phyloP scores from a whole-genome alignment of 1,139 yeast species.

The Suhomyces choctaworum region DNA sequence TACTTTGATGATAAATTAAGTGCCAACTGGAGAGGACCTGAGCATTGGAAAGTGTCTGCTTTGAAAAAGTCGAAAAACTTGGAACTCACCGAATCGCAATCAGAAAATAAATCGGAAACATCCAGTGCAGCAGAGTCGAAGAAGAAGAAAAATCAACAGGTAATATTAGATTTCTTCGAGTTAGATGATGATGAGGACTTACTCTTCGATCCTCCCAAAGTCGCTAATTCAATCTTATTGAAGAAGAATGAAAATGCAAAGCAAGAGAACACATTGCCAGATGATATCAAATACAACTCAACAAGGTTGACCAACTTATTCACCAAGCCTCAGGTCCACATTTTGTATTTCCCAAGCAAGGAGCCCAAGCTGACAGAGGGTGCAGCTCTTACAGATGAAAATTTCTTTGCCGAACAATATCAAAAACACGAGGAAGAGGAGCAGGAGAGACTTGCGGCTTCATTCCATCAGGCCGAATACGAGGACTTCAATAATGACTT shows the following conservation, averaged over 20 bases:
- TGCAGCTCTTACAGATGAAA: constrained; percentile 55
- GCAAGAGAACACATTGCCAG: constrained; percentile 59
- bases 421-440: constrained; percentile 42
- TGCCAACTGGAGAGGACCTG: constrained; percentile 87
- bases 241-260: constrained; percentile 29
- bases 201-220: constrained; percentile 53
- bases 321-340: constrained; percentile 58
- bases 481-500: constrained; percentile 44
- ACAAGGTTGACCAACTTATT: constrained; percentile 66
- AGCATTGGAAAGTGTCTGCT: constrained; percentile 84
- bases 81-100: constrained; percentile 2
- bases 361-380: constrained; percentile 19
- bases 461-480: constrained; percentile 48
- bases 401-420: constrained; percentile 73
- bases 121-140: constrained; percentile 14
- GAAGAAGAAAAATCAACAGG: constrained; percentile 34
- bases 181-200: constrained; percentile 43
- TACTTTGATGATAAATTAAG: constrained; percentile 73
- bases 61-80: constrained; percentile 39
- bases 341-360: constrained; percentile 32
- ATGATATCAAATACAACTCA: constrained; percentile 72
- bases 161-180: constrained; percentile 52
- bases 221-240: constrained; percentile 22
- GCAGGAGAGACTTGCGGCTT: constrained; percentile 38
- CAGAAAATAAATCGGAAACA: constrained; percentile 1